Percentiles rank a stretch among this genome's conserved stretches.
phyloP scores from a whole-genome alignment of 2,329 filamentous ascomycete genomes.

The Fonsecaea erecta region DNA sequence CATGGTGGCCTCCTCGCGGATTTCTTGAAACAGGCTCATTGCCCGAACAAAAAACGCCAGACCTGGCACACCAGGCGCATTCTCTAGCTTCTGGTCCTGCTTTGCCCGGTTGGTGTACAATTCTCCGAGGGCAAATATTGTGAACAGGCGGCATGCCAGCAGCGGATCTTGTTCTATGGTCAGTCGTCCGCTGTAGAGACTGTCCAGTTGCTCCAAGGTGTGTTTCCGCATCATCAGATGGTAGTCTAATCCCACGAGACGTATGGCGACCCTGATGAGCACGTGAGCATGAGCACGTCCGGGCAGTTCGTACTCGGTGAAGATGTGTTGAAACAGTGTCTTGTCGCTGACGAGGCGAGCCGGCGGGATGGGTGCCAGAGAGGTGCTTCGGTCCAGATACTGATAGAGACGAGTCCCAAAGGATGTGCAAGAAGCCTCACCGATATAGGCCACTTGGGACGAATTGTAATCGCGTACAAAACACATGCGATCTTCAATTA shows the following conservation, averaged over 20 bases:
- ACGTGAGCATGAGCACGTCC: not conserved
- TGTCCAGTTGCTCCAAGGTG: not conserved
- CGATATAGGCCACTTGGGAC: not conserved
- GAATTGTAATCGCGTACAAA: not conserved
- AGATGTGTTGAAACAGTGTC: not conserved
- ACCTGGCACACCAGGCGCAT: not conserved
- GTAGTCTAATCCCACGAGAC: not conserved
- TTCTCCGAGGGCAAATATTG: not conserved
- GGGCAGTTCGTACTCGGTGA: not conserved
- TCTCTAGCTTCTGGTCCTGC: not conserved
- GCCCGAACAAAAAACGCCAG: not conserved
- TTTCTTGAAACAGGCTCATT: slow-evolving; percentile 59
- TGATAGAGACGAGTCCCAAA: not conserved
- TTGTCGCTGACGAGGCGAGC: not conserved
- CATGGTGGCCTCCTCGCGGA: slow-evolving; percentile 57
- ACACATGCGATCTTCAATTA: not conserved
- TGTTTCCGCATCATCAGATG: not conserved
- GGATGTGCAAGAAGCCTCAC: not conserved
- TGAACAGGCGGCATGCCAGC: not conserved
- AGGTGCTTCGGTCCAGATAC: not conserved
- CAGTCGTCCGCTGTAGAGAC: not conserved
- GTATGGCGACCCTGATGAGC: not conserved
- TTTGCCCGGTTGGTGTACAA: not conserved
- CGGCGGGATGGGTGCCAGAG: not conserved
- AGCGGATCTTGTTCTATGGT: not conserved